These are phyloP conservation scores for Sparassis latifolia DNA, from an alignment of 1,284 basidiomycete species.

Conservation along the genomic window DNA sequence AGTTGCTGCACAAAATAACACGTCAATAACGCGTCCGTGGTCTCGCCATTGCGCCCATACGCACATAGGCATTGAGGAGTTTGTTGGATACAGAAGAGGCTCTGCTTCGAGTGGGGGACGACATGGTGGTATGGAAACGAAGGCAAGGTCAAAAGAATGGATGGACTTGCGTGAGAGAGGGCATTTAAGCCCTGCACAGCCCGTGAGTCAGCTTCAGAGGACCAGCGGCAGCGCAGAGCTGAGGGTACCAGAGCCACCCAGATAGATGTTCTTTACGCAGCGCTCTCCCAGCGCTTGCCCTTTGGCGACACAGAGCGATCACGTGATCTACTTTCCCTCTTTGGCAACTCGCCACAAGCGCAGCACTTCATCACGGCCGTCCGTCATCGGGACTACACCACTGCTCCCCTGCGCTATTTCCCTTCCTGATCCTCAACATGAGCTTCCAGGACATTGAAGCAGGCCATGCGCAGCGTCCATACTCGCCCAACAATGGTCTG, in stretches of 20 bases:
- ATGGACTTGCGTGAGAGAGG: not conserved
- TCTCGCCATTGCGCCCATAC: constrained; percentile 6
- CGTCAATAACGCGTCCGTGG: not conserved
- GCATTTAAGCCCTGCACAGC: not conserved
- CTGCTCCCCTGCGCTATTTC: not conserved
- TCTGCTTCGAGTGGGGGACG: constrained; percentile 14
- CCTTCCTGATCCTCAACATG: constrained; percentile 33
- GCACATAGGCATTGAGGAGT: constrained; percentile 32
- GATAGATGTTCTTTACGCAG: not conserved
- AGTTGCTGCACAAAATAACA: constrained; percentile 61
- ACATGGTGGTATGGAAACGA: constrained; percentile 12
- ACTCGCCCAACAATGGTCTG: constrained; percentile 28
- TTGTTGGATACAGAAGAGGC: constrained; percentile 23
- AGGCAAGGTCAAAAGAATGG: constrained; percentile 5
- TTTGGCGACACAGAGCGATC: too few species aligned
- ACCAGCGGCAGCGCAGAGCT: not conserved
- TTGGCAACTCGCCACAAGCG: not conserved
- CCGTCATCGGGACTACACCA: not conserved
- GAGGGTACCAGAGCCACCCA: not conserved
- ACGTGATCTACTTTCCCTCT: too few species aligned
- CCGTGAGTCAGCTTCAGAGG: constrained; percentile 1
- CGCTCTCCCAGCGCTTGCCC: too few species aligned
- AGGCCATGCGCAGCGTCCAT: constrained; percentile 43
- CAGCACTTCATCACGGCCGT: not conserved
- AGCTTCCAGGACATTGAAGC: constrained; percentile 78